phyloP scores from a whole-genome alignment of 805 yeast genomes.

The Metschnikowia lunata region DNA sequence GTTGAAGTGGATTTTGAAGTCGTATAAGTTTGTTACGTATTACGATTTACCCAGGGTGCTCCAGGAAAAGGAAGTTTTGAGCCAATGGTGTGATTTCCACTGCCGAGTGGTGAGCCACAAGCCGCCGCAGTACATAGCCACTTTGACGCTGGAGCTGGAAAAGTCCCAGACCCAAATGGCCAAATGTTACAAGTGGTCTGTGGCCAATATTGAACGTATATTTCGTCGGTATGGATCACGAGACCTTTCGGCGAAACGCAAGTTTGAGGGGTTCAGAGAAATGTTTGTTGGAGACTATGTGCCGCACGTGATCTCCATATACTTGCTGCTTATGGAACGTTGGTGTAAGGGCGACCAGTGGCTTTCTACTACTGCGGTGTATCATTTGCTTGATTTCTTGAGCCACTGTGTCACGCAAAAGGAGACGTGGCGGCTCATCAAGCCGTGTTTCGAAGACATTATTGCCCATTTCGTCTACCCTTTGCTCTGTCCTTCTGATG shows the following conservation, averaged over 20 bases:
- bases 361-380: conserved; percentile 64
- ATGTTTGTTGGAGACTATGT: conserved; percentile 55
- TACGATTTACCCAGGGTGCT: conserved; percentile 62
- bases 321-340: conserved; percentile 60
- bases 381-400: conserved; percentile 51
- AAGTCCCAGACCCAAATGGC: conserved; percentile 63
- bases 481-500: conserved; percentile 63
- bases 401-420: conserved; percentile 52
- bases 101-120: conserved; percentile 58
- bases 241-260: conserved; percentile 40
- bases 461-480: conserved; percentile 74
- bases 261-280: conserved; percentile 52
- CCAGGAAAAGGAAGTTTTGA: conserved; percentile 49
- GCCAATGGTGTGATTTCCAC: conserved; percentile 74
- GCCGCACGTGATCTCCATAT: conserved; percentile 67
- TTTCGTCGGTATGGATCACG: conserved; percentile 67
- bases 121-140: conserved; percentile 50
- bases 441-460: conserved; percentile 60
- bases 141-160: conserved; percentile 51
- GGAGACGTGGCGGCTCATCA: conserved; percentile 61
- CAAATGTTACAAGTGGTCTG: conserved; percentile 74
- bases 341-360: conserved; percentile 70
- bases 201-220: conserved; percentile 67
- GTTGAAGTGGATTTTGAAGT: conserved; percentile 65
- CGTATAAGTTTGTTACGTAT: conserved; percentile 71